These are phyloP conservation scores for Actinomucor elegans DNA, from an alignment of 371 early-diverging fungal genomes.

Conservation along the genomic window DNA sequence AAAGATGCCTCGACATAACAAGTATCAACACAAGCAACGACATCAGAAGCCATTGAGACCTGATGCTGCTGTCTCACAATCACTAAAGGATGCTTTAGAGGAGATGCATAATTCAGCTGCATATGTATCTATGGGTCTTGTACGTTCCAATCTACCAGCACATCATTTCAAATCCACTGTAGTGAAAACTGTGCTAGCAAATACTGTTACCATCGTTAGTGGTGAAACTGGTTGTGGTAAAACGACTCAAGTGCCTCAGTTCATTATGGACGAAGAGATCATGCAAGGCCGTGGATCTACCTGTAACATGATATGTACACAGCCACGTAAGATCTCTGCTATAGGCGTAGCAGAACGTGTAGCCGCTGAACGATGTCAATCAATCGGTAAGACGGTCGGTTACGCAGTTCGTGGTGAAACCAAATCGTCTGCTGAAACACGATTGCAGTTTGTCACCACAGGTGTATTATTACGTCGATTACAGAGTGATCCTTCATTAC, in stretches of 20 bases:
- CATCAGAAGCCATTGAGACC: slow-evolving; percentile 4
- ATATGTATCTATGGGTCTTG: slow-evolving; percentile 54
- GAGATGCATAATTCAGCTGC: slow-evolving; percentile 28
- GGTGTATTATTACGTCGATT: slow-evolving; percentile 81
- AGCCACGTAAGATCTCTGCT: slow-evolving; percentile 92
- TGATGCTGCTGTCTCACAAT: slow-evolving; percentile 9
- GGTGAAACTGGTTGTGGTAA: slow-evolving; percentile 89
- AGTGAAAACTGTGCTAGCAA: slow-evolving; percentile 45
- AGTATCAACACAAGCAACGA: neutral
- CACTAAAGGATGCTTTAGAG: slow-evolving; percentile 26
- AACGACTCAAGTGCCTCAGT: slow-evolving; percentile 91
- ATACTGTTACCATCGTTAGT: slow-evolving; percentile 63
- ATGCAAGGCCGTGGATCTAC: slow-evolving; percentile 43
- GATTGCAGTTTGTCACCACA: slow-evolving; percentile 81
- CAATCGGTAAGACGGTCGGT: slow-evolving; percentile 57
- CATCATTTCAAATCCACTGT: slow-evolving; percentile 58
- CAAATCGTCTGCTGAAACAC: slow-evolving; percentile 60
- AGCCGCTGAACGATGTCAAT: slow-evolving; percentile 62
- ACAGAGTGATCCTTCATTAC: slow-evolving; percentile 67
- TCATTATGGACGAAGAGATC: slow-evolving; percentile 76
- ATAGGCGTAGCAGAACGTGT: slow-evolving; percentile 86
- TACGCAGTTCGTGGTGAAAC: slow-evolving; percentile 66
- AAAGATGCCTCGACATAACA: neutral
- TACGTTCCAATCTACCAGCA: slow-evolving; percentile 68
- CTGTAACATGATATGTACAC: slow-evolving; percentile 86